Conservation (phyloP, 2,329 filamentous ascomycete species). For the Aspergillus pseudoterreus region DNA sequence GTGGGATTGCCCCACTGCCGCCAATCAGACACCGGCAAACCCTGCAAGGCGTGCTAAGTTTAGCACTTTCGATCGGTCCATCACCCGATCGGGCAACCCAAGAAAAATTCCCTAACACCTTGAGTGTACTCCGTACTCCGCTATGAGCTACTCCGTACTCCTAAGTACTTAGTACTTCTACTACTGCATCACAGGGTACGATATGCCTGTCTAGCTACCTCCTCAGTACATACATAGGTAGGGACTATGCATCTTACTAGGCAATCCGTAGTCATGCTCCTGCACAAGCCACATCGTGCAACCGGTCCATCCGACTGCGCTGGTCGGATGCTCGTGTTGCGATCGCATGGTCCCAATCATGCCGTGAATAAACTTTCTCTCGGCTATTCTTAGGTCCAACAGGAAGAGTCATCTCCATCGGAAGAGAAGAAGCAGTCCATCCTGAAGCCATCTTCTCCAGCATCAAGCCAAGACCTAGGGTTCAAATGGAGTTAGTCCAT, state of each 20-base stretch:
- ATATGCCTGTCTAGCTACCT: neutral
- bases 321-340: neutral
- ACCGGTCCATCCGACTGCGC: neutral
- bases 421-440: no score
- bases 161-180: neutral
- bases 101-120: neutral
- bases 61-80: constrained; percentile 24
- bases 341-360: neutral
- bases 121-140: neutral
- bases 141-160: neutral
- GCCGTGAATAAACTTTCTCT: neutral
- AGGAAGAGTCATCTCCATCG: no score
- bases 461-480: no score
- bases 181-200: no score
- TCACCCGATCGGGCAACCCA: neutral
- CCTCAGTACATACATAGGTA: neutral
- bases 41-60: constrained; percentile 24
- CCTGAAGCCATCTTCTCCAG: no score
- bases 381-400: neutral
- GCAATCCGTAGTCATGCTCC: no score
- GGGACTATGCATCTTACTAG: neutral
- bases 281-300: neutral
- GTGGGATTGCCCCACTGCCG: constrained; percentile 7
- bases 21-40: constrained; percentile 9
- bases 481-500: neutral